These are phyloP conservation scores for Torulaspora maleeae DNA, from an alignment of 805 yeast species.

Conservation along the genomic window DNA sequence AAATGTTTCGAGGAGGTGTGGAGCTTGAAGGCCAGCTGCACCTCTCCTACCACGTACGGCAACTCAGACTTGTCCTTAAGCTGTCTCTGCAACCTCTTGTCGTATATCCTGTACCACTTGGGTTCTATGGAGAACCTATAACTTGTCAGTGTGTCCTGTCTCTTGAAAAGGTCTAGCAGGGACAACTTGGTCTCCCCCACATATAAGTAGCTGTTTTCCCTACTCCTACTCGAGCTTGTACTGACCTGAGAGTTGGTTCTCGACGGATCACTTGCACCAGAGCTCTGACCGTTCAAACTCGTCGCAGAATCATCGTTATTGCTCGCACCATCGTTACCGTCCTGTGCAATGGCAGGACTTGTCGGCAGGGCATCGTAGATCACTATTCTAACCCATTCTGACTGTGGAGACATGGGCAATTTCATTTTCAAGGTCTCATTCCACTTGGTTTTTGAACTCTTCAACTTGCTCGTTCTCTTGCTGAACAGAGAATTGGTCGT, in stretches of 20 bases:
- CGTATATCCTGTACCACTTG: conserved; percentile 29
- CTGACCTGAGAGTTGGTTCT: not conserved
- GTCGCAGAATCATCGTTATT: not conserved
- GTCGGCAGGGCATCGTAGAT: conserved; percentile 29
- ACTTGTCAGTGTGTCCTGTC: conserved; percentile 15
- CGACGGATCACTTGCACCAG: not conserved
- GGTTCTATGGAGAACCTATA: conserved; percentile 20
- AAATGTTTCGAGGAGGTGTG: conserved; percentile 15
- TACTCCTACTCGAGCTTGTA: not conserved
- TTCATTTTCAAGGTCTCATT: conserved; percentile 27
- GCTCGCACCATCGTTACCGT: conserved; percentile 1
- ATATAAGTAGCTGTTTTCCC: conserved; percentile 22
- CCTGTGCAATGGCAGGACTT: conserved; percentile 6
- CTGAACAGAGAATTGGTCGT: conserved; percentile 27
- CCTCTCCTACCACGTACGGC: conserved; percentile 23
- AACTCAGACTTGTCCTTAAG: conserved; percentile 9
- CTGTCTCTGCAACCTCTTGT: conserved; percentile 17
- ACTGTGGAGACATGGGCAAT: conserved; percentile 26
- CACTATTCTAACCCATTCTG: conserved; percentile 29
- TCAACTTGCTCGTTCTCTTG: conserved; percentile 23
- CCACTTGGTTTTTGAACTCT: conserved; percentile 25
- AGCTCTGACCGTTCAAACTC: conserved; percentile 1
- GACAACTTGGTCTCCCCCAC: conserved; percentile 33
- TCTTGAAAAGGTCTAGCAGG: conserved; percentile 26
- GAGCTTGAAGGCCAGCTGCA: conserved; percentile 24